Evolutionary conservation across 176 grass and related monocot species (phyloP), one percentile per base, ranked within the genome.

Genomic region (Puccinellia tenuiflora): DNA sequence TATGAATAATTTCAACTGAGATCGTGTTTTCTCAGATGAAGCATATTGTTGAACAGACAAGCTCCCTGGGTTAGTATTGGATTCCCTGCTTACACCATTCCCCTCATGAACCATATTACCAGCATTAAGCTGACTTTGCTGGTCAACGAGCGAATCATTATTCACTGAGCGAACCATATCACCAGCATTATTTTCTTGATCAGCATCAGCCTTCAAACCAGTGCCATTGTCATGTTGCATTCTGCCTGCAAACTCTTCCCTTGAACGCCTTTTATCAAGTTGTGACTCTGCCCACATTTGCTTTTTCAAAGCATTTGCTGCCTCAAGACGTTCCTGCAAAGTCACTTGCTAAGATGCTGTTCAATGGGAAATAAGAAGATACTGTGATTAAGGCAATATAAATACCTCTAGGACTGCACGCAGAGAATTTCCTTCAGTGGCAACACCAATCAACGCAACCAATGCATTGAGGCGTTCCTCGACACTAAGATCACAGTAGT

Each of bases 281-380:
- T 99, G 96, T 85, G 91, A 93, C 31, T 99, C 96, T 18, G 89
- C 89, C 96, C 93, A 99, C 96, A 99, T 99, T 84, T 96, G 96
- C 46, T 99, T 99, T 79, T 96, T 99, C 33, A 99, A 86, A 75
- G 91, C 89, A 88, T 77, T 99, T 80, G 96, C 96, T 74, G 91
- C 89, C 85, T 96, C 96, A 59, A 99, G 75, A 47, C 96, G 96
- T 90, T 96, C 93, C 96, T 98, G 85, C 39, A 85, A 83, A 86
- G 39, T 47, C 47, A 16, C 17, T 63, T 51, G 38, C 18, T 90
- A 30, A 90, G 79, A 78, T 81, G 50, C 16, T 8, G 31, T 52
- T 75, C 45, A 84, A 78, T 55, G 53, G 30, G 50, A 64, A 73
- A 73, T 77, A 55, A 47, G 42, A 84, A 81, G 25, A 68, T 26